phyloP scores from a whole-genome alignment of 371 early-diverging fungal genomes.

The Capillidium heterosporum region DNA sequence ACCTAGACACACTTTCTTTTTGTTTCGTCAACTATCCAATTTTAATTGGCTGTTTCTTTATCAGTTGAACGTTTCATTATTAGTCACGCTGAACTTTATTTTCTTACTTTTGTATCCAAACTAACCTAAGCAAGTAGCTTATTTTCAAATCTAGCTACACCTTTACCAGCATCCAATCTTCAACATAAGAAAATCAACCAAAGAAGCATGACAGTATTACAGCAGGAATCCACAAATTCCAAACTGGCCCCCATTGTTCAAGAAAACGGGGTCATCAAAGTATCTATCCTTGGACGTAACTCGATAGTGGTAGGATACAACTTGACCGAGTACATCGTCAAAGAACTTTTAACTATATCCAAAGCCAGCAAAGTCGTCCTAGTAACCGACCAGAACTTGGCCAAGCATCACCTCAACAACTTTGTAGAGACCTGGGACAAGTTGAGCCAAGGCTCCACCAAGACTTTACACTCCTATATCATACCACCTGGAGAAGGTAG shows the following conservation, averaged over 20 bases:
- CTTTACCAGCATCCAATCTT: no score
- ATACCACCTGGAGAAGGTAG: slow-evolving; percentile 81
- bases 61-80: no score
- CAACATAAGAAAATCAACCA: no score
- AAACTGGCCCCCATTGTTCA: neutral
- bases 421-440: slow-evolving; percentile 24
- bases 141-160: no score
- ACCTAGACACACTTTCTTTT: no score
- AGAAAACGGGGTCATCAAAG: slow-evolving; percentile 31
- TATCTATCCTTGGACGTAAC: slow-evolving; percentile 73
- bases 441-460: slow-evolving; percentile 8
- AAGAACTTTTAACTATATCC: slow-evolving; percentile 50
- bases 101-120: no score
- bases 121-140: no score
- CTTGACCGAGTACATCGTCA: slow-evolving; percentile 48
- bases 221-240: no score
- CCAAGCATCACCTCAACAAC: slow-evolving; percentile 44
- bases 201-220: no score
- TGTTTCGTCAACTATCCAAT: no score
- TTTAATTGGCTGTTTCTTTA: no score
- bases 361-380: slow-evolving; percentile 74
- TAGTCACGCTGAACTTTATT: no score
- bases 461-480: slow-evolving; percentile 44
- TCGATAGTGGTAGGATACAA: slow-evolving; percentile 74
- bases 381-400: slow-evolving; percentile 76